These are phyloP conservation scores for Aspergillus sp. DNA, from an alignment of 2,329 filamentous ascomycete genomes.

Conservation along the genomic window DNA sequence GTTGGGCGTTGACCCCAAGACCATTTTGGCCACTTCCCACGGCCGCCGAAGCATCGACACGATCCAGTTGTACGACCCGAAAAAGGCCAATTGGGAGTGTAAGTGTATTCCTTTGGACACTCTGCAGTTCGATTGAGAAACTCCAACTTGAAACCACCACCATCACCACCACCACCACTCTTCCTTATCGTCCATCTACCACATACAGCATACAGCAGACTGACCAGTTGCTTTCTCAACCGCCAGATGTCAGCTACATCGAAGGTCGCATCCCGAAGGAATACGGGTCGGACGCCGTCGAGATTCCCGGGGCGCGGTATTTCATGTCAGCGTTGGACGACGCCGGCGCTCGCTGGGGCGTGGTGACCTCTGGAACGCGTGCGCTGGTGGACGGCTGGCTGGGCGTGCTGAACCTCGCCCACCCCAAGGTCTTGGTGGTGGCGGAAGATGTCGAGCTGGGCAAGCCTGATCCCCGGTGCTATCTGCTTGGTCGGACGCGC, in stretches of 20 bases:
- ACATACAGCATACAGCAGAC: background rate
- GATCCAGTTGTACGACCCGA: constrained; percentile 74
- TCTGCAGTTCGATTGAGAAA: background rate
- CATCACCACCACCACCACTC: background rate
- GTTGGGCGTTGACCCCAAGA: constrained; percentile 78
- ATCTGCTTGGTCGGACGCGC: constrained; percentile 65
- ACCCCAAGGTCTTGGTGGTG: constrained; percentile 67
- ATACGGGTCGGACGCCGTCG: constrained; percentile 75
- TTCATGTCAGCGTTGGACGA: constrained; percentile 69
- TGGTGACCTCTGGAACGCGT: constrained; percentile 72
- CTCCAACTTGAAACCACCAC: background rate
- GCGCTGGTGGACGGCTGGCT: constrained; percentile 73
- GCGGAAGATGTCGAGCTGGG: constrained; percentile 75
- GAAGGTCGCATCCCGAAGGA: constrained; percentile 76
- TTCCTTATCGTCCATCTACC: too few relatives aligned
- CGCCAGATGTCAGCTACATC: constrained; percentile 72
- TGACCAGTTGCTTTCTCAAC: background rate
- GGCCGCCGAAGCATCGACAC: constrained; percentile 87
- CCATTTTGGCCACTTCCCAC: constrained; percentile 88
- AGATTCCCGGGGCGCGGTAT: constrained; percentile 78
- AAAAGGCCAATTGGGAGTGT: constrained; percentile 94
- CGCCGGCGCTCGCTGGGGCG: constrained; percentile 73
- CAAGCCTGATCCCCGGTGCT: constrained; percentile 77
- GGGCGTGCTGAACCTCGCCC: constrained; percentile 64
- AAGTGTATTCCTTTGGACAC: constrained; percentile 45